Evolutionary conservation across 208 protist genomes (phyloP), one percentile per base, ranked within the genome.

Genomic region (Acanthamoeba sp.): DNA sequence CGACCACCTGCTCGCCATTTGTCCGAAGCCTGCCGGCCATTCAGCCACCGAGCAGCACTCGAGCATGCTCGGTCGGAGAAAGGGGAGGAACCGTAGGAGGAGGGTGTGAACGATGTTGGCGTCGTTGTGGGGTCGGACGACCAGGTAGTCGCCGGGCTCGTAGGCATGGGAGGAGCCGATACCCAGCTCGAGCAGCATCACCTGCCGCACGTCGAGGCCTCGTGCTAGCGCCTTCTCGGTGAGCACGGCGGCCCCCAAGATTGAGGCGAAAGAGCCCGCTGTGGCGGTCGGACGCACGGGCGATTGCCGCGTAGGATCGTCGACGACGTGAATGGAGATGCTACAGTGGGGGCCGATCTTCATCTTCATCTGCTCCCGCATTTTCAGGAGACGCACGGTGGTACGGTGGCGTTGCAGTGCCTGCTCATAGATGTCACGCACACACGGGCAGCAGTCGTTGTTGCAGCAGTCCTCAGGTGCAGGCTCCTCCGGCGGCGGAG

Each of bases 381-480:
- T 85, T 24, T 85, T 50, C 20, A 57, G 42, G 42, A 85, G 16
- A 7, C 76, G 76, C 5, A 57, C 20, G 7, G 76, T 24, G 20
- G 76, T 36, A 1, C 29, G 76, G 76, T 85, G 76, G 9, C 76
- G 16, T 4, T 38, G 76, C 29, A 85, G 76, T 1, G 76, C 76
- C 45, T 85, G 76, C 45, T 85, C 76, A 42, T 85, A 85, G 20
- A 85, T 32, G 76, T 85, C 76, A 16, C 76, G 76, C 45, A 85
- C 76, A 20, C 76, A 85, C 29, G 76, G 38, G 14, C 18, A 50
- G 45, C 76, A 85, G 38, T 24, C 76, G 34, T 85, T 85, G 45
- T 85, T 27, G 76, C 76, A 85, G 76, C 76, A 85, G 76, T 85
- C 76, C 32, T 36, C 76, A 10, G 76, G 76, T 32, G n/a, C 76